Evolutionary conservation across 805 yeast genomes (phyloP), one percentile per base, ranked within the genome.

Genomic region (Starmerella stigmatis): DNA sequence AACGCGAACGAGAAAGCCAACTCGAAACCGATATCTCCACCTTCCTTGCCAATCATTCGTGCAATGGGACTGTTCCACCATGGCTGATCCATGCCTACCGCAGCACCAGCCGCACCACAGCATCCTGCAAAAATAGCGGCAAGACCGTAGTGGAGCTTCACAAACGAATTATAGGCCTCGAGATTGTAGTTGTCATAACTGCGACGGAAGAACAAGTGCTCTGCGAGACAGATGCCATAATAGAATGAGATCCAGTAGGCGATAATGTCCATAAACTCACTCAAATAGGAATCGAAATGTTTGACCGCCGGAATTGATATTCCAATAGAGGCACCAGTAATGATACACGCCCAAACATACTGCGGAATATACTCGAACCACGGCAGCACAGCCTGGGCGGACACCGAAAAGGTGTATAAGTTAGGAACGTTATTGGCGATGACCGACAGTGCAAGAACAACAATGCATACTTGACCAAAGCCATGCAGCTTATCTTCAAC

Each of bases 381-480:
- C 46, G 81, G 75, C 82, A 89, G 82, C 57, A 82, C 67, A 35
- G 92, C 77, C 68, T 88, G 96, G 28, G 86, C 86, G 53, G 86
- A 79, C 60, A 88, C 71, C 32, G 86, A 88, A 57, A 86, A 75
- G 21, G 96, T 84, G 71, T 88, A 88, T 81, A 86, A 79, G 70
- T 86, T 86, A 64, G 96, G 96, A 64, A 86, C 77, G 69, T 86
- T 86, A 72, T 85, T 86, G 53, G 95, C 79, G 46, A 88, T 81
- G 26, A 94, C 85, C 26, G 95, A 84, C 54, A 88, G 66, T 15
- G 94, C 85, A 52, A 88, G 69, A 16, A 88, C 25, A 26, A 88
- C 96, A 65, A 88, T 76, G 65, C 88, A 79, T 72, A 88, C 86
- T 64, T 84, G 79, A 51, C 96, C 96, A 56, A 88, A 85, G 9